Evolutionary conservation across 2,329 filamentous ascomycete species (phyloP), one percentile per base, ranked within the genome.

Genomic region (Neonectria neomacrospora): DNA sequence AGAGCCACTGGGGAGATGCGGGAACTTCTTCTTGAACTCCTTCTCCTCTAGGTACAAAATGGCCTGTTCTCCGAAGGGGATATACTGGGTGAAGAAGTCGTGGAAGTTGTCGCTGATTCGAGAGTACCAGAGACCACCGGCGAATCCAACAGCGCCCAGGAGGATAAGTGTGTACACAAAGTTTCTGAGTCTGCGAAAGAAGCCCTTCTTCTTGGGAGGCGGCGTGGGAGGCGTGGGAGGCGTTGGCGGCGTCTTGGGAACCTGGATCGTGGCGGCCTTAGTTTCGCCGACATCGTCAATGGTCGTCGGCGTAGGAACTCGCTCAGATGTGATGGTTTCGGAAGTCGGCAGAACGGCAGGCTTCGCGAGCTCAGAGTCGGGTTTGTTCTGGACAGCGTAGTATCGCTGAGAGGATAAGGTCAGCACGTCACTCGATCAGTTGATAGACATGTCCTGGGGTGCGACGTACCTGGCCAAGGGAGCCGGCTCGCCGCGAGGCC

Each of bases 41-140:
- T 91, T 88, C 81, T 99, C 96, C 80, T 99, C 96, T 55, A 99
- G 90, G 81, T 97, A 98, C 26, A 97, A 88, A 48, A 99, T 95
- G 18, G 91, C 91, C 77, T 97, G 93, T 81, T 99, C 96, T 74
- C 94, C 96, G 71, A 92, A 97, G 22, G 96, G 96, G 18, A 99
- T 82, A 79, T 95, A 99, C 81, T 97, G 94, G 73, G 94, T 98
- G 82, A 99, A 99, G 84, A 97, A 96, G 80, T 99, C 96, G 81
- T 99, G 95, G 86, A 98, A 99, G 81, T 93, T 97, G 83, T 99
- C 96, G 76, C 91, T 97, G 79, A 96, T 86, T 68, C 97, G 89
- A 58, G 96, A 95, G 80, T 97, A 96, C 85, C 92, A 97, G 58
- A 97, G 90, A 70, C 95, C 94, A 68, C 94, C 94, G 59, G 87